Evolutionary conservation across 2,329 filamentous ascomycete genomes (phyloP), one percentile per base, ranked within the genome.

Genomic region (Penicillium sp.): DNA sequence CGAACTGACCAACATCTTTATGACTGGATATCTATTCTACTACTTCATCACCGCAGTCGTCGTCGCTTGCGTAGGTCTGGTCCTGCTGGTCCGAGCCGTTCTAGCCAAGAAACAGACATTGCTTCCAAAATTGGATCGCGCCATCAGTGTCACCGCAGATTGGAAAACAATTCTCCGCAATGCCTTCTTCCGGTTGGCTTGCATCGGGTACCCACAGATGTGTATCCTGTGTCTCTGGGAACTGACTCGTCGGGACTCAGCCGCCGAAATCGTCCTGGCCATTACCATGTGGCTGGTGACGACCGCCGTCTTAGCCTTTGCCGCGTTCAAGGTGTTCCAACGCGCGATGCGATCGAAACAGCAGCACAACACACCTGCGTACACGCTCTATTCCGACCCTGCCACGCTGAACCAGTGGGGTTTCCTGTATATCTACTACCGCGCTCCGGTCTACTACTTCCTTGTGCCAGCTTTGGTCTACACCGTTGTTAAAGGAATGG

Each of bases 361-460:
- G 59, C 90, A 96, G 85, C 92, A 97, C 81, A 92, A 93, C 77
- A 96, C 96, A 78, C 91, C 93, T 29, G 93, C 93, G 25, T 97
- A 97, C 77, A 96, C 96, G 65, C 86, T 97, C 61, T 97, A 96
- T 79, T 96, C 93, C 4, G 93, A 97, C 69, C 92, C 92, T 21
- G 85, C 90, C 63, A 89, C 90, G 47, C 84, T 97, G 63, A 96
- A 96, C 84, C 96, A 96, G 78, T 97, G 93, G 93, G 93, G 93
- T 25, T 97, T 97, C 81, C 84, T 97, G 64, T 97, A 97, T 72
- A 91, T 97, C 36, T 93, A 96, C 76, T 97, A 96, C 83, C 90
- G 93, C 70, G 93, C 93, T 31, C 93, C 92, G 4, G 91, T 91
- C 38, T 97, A 96, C 82, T 97, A 93, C 81, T 97, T 93, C 77